Percentiles rank a stretch among this genome's conserved stretches.
Evolutionary conservation across 352 stramenopile genomes (phyloP).

Genomic region (Phytophthora pluvialis): DNA sequence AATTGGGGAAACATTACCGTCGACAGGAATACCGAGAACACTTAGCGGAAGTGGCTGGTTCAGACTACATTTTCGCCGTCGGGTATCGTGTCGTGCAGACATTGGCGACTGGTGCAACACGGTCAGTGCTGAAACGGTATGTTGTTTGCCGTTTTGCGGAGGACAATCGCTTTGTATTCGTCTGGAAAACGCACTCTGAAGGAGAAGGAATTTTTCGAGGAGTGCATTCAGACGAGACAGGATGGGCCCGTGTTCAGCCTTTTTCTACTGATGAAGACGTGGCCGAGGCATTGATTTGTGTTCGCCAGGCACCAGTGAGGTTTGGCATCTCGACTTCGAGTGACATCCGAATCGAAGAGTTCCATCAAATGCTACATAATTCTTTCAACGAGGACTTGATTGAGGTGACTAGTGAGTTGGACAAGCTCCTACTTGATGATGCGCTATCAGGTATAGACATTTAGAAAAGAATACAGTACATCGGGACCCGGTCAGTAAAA

Average conservation of each 20-base stretch:
- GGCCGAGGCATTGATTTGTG: conserved; percentile 4
- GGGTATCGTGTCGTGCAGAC: conserved; percentile 24
- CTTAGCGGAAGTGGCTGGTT: conserved; percentile 23
- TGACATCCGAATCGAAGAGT: background rate
- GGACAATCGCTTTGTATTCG: conserved; percentile 44
- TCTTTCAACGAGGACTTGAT: conserved; percentile 8
- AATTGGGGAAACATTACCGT: conserved; percentile 16
- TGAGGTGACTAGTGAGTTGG: background rate
- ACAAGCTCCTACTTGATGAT: conserved; percentile 10
- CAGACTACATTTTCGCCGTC: conserved; percentile 33
- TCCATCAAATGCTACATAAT: conserved; percentile 16
- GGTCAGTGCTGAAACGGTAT: conserved; percentile 24
- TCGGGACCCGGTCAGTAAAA: too few relatives aligned
- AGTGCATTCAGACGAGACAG: conserved; percentile 58
- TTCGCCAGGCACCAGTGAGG: conserved; percentile 16
- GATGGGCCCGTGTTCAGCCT: conserved; percentile 36
- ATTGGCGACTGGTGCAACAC: conserved; percentile 7
- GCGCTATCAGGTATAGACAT: conserved; percentile 8
- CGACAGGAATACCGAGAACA: conserved; percentile 25
- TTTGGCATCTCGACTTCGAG: conserved; percentile 12
- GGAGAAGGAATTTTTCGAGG: conserved; percentile 40
- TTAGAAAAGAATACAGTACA: background rate
- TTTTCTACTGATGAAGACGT: conserved; percentile 2
- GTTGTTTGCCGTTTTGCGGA: conserved; percentile 44
- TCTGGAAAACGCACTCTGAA: conserved; percentile 53